Conservation (phyloP, 139 green algal genomes). For the Marvania coccoides region DNA sequence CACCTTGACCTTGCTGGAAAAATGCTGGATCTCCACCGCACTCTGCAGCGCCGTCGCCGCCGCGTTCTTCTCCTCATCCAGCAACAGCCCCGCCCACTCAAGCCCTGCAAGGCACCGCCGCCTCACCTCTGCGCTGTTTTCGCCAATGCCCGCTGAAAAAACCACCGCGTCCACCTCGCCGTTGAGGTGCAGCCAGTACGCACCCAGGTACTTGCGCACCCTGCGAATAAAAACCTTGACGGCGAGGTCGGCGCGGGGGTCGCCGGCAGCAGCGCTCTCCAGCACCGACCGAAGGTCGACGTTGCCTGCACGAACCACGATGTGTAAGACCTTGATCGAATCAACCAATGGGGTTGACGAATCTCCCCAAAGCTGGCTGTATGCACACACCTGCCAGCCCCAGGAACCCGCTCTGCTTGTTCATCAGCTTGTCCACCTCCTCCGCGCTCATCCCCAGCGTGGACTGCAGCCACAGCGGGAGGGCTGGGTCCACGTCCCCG, state of each 20-base stretch:
- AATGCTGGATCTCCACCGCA: conserved; percentile 40
- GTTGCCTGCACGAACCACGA: conserved; percentile 40
- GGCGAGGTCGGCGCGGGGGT: conserved; percentile 48
- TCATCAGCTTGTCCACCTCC: conserved; percentile 62
- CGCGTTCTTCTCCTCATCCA: conserved; percentile 63
- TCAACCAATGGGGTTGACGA: no score
- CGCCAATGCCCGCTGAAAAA: conserved; percentile 63
- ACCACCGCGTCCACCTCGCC: conserved; percentile 77
- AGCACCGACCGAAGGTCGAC: conserved; percentile 56
- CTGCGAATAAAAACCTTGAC: conserved; percentile 76
- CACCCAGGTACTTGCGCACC: conserved; percentile 81
- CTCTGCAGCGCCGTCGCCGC: conserved; percentile 2
- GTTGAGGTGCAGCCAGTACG: conserved; percentile 63
- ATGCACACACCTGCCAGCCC: conserved; percentile 15
- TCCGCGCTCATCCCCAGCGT: conserved; percentile 15
- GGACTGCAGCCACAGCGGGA: not conserved
- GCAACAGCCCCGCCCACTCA: conserved; percentile 42
- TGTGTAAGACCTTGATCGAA: no score
- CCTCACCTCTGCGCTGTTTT: conserved; percentile 24
- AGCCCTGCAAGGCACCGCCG: not conserved
- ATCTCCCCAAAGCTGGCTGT: no score
- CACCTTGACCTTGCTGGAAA: conserved; percentile 38
- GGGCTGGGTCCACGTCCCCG: conserved; percentile 8
- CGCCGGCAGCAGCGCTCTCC: conserved; percentile 33
- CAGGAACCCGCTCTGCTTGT: conserved; percentile 66